These are phyloP conservation scores for Lepidopterella palustris DNA, from an alignment of 495 filamentous ascomycete species.

Conservation along the genomic window DNA sequence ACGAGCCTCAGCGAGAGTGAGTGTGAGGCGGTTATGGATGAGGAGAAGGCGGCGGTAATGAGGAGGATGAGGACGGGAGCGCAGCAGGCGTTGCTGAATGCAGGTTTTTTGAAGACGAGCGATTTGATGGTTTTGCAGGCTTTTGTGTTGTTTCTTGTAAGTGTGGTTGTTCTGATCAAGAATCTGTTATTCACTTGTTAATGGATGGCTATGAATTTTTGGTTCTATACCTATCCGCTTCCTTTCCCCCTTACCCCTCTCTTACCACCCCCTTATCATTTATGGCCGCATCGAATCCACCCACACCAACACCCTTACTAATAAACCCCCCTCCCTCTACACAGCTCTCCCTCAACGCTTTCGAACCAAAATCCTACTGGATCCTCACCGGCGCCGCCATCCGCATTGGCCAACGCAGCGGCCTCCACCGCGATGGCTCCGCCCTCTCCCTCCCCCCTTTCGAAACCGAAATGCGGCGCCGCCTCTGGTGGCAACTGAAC, in stretches of 20 bases:
- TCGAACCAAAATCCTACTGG: constrained; percentile 46
- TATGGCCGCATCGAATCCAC: too few species aligned
- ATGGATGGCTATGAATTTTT: too few species aligned
- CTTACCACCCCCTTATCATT: too few species aligned
- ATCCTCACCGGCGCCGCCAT: constrained; percentile 39
- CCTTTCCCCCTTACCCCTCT: too few species aligned
- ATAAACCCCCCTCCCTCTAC: background rate
- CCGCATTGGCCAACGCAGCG: constrained; percentile 42
- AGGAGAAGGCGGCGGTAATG: constrained; percentile 39
- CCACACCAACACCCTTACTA: background rate
- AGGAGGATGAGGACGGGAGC: constrained; percentile 41
- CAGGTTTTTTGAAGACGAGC: constrained; percentile 47
- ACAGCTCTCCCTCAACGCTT: constrained; percentile 37
- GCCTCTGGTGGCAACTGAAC: constrained; percentile 35
- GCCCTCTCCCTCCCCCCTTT: constrained; percentile 26
- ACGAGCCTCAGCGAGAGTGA: constrained; percentile 45
- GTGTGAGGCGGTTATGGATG: constrained; percentile 44
- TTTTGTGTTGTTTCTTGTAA: constrained; percentile 48
- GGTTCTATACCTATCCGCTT: too few species aligned
- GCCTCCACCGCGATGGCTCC: constrained; percentile 36
- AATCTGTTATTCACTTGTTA: background rate
- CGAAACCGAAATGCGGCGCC: constrained; percentile 35
- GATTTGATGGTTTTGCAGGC: constrained; percentile 51
- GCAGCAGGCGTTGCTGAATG: constrained; percentile 43
- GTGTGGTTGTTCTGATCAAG: constrained; percentile 1